Evolutionary conservation across 2,329 filamentous ascomycete species (phyloP), one percentile per base, ranked within the genome.

Genomic region (Cytospora leucostoma): DNA sequence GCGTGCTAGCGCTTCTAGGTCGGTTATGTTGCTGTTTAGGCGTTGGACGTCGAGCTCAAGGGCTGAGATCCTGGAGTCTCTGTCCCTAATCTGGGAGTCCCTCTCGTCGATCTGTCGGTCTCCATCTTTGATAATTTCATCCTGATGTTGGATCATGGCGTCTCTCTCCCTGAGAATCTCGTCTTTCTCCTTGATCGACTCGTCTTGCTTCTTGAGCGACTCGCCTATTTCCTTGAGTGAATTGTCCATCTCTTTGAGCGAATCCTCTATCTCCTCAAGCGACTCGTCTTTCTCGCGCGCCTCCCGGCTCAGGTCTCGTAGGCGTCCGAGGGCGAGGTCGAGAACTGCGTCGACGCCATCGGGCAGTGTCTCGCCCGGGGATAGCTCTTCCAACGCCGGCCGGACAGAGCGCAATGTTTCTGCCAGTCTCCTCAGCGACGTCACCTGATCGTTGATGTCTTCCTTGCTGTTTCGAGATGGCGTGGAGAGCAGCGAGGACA

Each of bases 341-440:
- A 65, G 38, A 8, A 50, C 8, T 2, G 54, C 47, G 2, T n/a
- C 33, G 21, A 50, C 51, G 4, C 38, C 15, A 1, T 27, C n/a
- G 3, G 64, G 55, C 12, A 58, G 52, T 15, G 19, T 4, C 0
- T 55, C 33, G 21, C 35, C 34, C 5, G 61, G 49, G 4, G 40
- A 54, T 1, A 65, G 40, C 13, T 61, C 35, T 11, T 35, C 34
- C 3, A 65, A 15, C 38, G 56, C 57, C 5, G n/a, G 37, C 7
- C 54, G 61, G 17, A 62, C 54, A 27, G 57, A 57, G 7, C 54
- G 52, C 32, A 65, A 44, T 10, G 64, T 49, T 7, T 59, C 44
- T 27, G 52, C 35, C 4, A 65, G 56, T 19, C n/a, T 47, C 5
- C 13, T 35, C 1, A 60, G 51, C 32, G 51, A 40, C 8, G 57